These are phyloP conservation scores for Ustilago xerochloae DNA, from an alignment of 1,284 basidiomycete species.

Conservation along the genomic window DNA sequence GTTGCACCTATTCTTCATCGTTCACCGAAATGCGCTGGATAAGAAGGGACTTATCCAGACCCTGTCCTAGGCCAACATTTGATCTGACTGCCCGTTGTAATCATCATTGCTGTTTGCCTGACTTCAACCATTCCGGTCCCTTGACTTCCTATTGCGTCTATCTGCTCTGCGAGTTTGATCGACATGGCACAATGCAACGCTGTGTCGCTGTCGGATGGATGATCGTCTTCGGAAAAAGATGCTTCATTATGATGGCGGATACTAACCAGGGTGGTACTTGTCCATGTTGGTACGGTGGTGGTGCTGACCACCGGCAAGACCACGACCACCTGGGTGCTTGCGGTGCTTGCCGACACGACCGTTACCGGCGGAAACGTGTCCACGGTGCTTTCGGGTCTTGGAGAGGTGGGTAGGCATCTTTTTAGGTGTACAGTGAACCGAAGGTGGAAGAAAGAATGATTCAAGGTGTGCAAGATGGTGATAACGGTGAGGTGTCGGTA, in stretches of 20 bases:
- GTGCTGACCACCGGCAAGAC: conserved; percentile 99
- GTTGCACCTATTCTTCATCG: too few relatives aligned
- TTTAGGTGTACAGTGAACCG: conserved; percentile 8
- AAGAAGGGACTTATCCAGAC: too few relatives aligned
- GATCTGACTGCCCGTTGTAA: too few relatives aligned
- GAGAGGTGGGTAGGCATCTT: conserved; percentile 90
- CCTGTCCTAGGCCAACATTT: too few relatives aligned
- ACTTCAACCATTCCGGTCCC: not conserved
- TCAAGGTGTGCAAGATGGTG: not conserved
- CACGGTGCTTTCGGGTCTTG: conserved; percentile 92
- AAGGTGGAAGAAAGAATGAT: conserved; percentile 1
- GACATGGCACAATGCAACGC: not conserved
- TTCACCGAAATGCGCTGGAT: too few relatives aligned
- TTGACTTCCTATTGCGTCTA: not conserved
- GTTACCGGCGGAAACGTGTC: conserved; percentile 88
- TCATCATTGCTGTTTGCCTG: too few relatives aligned
- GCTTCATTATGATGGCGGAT: conserved; percentile 5
- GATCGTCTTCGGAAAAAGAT: not conserved
- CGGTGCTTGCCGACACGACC: conserved; percentile 99
- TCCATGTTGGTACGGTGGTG: conserved; percentile 82
- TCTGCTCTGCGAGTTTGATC: not conserved
- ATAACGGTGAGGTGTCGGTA: not conserved
- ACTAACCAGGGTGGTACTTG: conserved; percentile 68
- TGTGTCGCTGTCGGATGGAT: conserved; percentile 5
- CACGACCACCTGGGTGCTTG: conserved; percentile 99